Conservation (phyloP, 345 rosid species). For the Gossypium rotundifolium region DNA sequence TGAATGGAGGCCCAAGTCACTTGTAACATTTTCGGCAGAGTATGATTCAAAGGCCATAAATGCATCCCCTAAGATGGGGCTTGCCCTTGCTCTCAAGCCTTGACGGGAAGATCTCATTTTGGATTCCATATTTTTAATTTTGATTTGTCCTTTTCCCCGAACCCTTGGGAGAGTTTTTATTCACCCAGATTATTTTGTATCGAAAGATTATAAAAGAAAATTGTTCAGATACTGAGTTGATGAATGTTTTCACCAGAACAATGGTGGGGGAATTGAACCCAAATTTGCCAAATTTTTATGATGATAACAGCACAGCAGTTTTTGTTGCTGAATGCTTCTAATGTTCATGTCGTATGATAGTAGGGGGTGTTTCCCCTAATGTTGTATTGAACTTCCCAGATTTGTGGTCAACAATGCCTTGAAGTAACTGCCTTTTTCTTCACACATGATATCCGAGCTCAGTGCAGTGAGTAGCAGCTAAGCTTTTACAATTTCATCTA, state of each 20-base stretch:
- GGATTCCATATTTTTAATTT: conserved; percentile 10
- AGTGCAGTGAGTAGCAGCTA: too few relatives aligned
- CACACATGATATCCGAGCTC: neutral
- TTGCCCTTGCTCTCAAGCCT: conserved; percentile 72
- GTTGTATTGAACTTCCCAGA: neutral
- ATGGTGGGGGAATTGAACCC: conserved; percentile 26
- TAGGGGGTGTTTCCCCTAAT: neutral
- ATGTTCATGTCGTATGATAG: neutral
- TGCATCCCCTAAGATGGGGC: conserved; percentile 63
- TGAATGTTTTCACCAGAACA: conserved; percentile 4
- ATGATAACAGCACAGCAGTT: neutral
- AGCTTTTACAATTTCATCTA: too few relatives aligned
- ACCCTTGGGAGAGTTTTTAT: conserved; percentile 9
- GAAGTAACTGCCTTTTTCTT: neutral
- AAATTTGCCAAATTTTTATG: conserved; percentile 23
- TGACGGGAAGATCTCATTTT: conserved; percentile 18
- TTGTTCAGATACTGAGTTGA: neutral
- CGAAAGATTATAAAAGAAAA: neutral
- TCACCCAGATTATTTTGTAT: conserved; percentile 12
- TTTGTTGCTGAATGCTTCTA: neutral
- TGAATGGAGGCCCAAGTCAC: conserved; percentile 81
- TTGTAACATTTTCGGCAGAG: conserved; percentile 61
- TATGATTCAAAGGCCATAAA: conserved; percentile 49
- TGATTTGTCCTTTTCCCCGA: conserved; percentile 13
- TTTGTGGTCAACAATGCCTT: neutral